These are phyloP conservation scores for Thraustochytrium sp. DNA, from an alignment of 352 stramenopile species.

Conservation along the genomic window DNA sequence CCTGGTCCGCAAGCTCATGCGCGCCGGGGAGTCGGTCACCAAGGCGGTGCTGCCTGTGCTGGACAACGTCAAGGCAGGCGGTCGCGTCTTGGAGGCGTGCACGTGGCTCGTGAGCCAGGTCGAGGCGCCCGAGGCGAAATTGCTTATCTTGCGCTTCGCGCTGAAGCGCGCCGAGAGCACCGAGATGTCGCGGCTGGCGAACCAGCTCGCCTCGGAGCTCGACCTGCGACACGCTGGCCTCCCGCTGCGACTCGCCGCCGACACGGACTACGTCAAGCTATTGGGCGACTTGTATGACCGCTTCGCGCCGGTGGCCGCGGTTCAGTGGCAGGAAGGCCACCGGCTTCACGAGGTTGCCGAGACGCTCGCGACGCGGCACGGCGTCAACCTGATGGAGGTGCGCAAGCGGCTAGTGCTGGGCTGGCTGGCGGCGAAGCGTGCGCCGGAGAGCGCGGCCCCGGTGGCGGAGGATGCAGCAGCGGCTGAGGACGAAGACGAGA, in stretches of 20 bases:
- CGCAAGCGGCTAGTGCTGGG: conserved; percentile 4
- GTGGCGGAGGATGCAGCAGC: background rate
- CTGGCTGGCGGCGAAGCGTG: background rate
- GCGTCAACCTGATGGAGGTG: background rate
- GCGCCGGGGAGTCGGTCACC: background rate
- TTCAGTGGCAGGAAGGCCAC: background rate
- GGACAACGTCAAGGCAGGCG: background rate
- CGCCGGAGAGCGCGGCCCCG: background rate
- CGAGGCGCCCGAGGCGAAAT: background rate
- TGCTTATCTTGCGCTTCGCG: background rate
- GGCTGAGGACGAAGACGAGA: background rate
- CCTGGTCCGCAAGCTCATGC: conserved; percentile 5
- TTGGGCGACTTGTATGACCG: conserved; percentile 27
- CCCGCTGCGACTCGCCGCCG: background rate
- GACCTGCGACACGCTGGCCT: background rate
- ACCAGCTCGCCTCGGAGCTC: background rate
- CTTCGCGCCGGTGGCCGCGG: conserved; percentile 6
- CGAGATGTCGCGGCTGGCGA: background rate
- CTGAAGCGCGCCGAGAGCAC: background rate
- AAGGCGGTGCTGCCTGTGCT: background rate
- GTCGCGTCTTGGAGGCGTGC: background rate
- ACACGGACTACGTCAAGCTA: background rate
- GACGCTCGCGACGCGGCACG: background rate
- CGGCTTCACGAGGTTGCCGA: background rate
- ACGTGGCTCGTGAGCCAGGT: conserved; percentile 5